These are phyloP conservation scores for Friedmanniomyces simplex DNA, from an alignment of 495 filamentous ascomycete genomes.

Conservation along the genomic window DNA sequence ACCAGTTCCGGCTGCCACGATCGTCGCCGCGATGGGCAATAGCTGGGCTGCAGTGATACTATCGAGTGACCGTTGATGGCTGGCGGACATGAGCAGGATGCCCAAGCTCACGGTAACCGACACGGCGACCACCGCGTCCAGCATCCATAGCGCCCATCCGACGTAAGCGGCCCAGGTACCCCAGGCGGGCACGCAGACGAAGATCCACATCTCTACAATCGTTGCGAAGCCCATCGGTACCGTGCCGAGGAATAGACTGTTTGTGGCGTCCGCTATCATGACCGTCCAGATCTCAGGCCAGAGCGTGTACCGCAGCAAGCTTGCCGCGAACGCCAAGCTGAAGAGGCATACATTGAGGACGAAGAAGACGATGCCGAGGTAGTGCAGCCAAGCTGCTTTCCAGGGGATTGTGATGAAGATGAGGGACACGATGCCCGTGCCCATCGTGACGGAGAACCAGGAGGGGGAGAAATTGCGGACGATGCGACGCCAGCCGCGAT, in stretches of 20 bases:
- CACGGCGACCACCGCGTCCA: constrained; percentile 45
- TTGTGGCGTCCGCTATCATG: constrained; percentile 48
- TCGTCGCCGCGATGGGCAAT: constrained; percentile 49
- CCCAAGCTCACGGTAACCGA: constrained; percentile 43
- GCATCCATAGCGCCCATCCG: constrained; percentile 47
- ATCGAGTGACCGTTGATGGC: constrained; percentile 36
- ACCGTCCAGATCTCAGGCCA: constrained; percentile 50
- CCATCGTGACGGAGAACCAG: constrained; percentile 33
- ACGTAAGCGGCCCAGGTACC: constrained; percentile 37
- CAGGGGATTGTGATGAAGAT: constrained; percentile 29
- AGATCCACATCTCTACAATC: constrained; percentile 46
- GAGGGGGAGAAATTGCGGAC: constrained; percentile 31
- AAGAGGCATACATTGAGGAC: constrained; percentile 37
- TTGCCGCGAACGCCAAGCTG: constrained; percentile 34
- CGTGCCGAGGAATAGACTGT: constrained; percentile 52
- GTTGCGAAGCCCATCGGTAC: constrained; percentile 57
- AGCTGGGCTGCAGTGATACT: constrained; percentile 52
- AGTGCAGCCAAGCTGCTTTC: constrained; percentile 26
- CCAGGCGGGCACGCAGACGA: constrained; percentile 48
- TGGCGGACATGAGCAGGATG: constrained; percentile 38
- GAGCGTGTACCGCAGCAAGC: constrained; percentile 44
- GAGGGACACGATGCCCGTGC: constrained; percentile 29
- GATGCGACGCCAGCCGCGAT: constrained; percentile 28
- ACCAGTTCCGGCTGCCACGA: constrained; percentile 50
- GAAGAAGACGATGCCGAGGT: constrained; percentile 30